These are phyloP conservation scores for Isabelozyma rhagii DNA, from an alignment of 805 yeast genomes.

Conservation along the genomic window DNA sequence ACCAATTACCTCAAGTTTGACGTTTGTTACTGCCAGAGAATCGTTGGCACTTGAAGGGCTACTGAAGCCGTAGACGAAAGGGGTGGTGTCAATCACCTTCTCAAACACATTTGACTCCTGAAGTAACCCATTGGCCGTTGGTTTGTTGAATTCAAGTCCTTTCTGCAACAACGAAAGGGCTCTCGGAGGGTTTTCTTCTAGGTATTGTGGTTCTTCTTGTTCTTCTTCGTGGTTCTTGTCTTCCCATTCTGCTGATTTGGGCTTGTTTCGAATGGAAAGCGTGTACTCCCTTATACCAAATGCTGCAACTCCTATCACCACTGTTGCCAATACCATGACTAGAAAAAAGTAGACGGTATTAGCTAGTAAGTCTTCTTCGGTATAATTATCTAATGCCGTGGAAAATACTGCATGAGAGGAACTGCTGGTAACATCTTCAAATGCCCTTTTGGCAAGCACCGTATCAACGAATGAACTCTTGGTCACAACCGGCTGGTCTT, in stretches of 20 bases:
- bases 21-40: no score
- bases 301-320: conserved; percentile 15
- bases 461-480: no score
- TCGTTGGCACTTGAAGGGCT: no score
- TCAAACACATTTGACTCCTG: background rate
- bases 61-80: background rate
- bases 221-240: background rate
- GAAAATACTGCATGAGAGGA: no score
- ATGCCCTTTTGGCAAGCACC: no score
- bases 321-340: conserved; percentile 15
- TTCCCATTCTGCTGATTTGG: background rate
- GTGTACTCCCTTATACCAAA: conserved; percentile 25
- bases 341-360: conserved; percentile 24
- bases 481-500: no score
- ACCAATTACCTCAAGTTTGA: background rate
- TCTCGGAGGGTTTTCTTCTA: background rate
- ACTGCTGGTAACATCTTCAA: no score
- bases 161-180: background rate
- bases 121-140: background rate
- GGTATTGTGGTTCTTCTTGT: background rate
- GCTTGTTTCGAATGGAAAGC: conserved; percentile 6
- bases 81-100: background rate
- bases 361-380: conserved; percentile 19
- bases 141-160: background rate
- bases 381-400: background rate